Evolutionary conservation across 352 stramenopile genomes (phyloP).

Genomic region (Phytophthora fragariaefolia): DNA sequence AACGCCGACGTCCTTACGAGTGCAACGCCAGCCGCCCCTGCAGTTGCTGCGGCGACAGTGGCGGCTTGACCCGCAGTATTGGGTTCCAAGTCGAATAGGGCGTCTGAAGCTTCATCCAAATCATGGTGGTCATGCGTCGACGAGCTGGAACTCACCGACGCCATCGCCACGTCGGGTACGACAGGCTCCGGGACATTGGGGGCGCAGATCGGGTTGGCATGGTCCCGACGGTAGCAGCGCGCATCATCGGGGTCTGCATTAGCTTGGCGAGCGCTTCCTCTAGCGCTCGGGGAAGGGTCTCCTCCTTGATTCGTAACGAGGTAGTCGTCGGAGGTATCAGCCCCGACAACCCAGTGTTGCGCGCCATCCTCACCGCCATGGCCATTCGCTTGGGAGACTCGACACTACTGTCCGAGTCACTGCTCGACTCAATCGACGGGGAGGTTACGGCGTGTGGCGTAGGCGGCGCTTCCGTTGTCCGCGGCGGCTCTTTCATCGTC

Average conservation of each 20-base stretch:
- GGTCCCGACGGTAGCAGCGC: too few relatives aligned
- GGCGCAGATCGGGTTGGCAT: too few relatives aligned
- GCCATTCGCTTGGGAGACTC: constrained; percentile 4
- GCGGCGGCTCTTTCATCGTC: too few relatives aligned
- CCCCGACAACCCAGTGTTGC: too few relatives aligned
- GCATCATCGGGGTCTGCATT: constrained; percentile 8
- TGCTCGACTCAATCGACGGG: neutral
- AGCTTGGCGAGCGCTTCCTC: neutral
- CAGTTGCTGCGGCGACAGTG: neutral
- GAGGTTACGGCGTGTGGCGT: too few relatives aligned
- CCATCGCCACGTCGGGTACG: constrained; percentile 12
- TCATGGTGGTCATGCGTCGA: neutral
- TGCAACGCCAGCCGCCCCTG: neutral
- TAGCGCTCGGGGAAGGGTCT: too few relatives aligned
- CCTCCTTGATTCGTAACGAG: neutral
- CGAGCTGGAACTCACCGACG: constrained; percentile 7
- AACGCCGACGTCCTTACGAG: constrained; percentile 10
- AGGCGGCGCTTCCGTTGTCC: too few relatives aligned
- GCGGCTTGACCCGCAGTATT: neutral
- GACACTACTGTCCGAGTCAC: constrained; percentile 7
- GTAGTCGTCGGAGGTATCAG: too few relatives aligned
- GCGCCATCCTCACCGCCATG: too few relatives aligned
- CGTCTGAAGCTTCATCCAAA: constrained; percentile 4
- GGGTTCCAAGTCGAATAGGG: constrained; percentile 7
- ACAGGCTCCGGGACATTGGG: too few relatives aligned